Conservation (phyloP, 2,329 filamentous ascomycete species). For the Gremmenia infestans region DNA sequence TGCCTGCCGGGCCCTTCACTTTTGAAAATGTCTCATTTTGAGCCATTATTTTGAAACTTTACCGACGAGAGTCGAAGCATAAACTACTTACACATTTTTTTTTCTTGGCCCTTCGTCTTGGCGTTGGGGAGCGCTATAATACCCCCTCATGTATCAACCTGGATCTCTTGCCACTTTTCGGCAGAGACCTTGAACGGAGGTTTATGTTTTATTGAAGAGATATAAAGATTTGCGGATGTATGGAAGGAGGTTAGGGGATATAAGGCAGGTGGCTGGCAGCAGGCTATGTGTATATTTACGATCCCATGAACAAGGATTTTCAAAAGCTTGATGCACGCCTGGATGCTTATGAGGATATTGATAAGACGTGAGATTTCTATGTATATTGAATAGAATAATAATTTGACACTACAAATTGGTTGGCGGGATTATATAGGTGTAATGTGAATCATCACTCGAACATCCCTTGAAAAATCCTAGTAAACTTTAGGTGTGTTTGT, state of each 20-base stretch:
- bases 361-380: slow-evolving; percentile 3
- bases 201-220: slow-evolving; percentile 17
- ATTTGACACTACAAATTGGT: neutral
- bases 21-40: too few species aligned
- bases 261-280: neutral
- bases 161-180: slow-evolving; percentile 23
- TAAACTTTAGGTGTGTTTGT: too few species aligned
- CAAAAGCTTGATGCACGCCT: slow-evolving; percentile 12
- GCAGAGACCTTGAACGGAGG: slow-evolving; percentile 26
- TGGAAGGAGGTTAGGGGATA: slow-evolving; percentile 4
- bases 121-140: slow-evolving; percentile 28
- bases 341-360: slow-evolving; percentile 1
- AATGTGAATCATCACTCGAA: neutral
- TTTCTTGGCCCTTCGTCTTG: slow-evolving; percentile 24
- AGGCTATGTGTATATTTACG: slow-evolving; percentile 25
- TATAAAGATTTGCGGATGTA: slow-evolving; percentile 12
- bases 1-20: too few species aligned
- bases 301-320: slow-evolving; percentile 24
- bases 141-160: slow-evolving; percentile 24
- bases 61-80: slow-evolving; percentile 6
- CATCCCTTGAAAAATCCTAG: too few species aligned
- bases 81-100: slow-evolving; percentile 21
- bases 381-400: slow-evolving; percentile 2
- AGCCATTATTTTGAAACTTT: too few species aligned
- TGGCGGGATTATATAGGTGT: neutral